Evolutionary conservation across 2,329 filamentous ascomycete species (phyloP), one percentile per base, ranked within the genome.

Genomic region (Ophiostoma fasciatum): DNA sequence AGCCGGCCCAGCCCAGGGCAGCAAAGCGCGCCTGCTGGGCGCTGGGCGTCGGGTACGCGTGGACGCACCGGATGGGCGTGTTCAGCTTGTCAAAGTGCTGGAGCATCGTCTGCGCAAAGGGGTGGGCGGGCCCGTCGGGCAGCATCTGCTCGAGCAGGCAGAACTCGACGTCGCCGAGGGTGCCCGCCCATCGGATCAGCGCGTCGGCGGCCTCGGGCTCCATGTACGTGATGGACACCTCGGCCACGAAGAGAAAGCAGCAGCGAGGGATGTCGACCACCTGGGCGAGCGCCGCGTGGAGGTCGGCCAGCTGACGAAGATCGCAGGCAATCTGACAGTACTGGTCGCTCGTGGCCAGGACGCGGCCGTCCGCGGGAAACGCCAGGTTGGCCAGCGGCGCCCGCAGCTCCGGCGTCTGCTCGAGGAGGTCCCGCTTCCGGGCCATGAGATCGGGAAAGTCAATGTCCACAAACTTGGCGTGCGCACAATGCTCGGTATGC

Each of bases 171-270:
- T 79, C 62, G 11, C 73, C 68, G 33, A 92, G 62, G 10, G 60
- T 71, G 37, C 74, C 72, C n/a, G 81, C 78, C 84, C 84, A 94
- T 34, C 31, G 53, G 21, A 94, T 76, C 8, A 94, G 63, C 13
- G 68, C 63, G 59, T 94, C 78, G 6, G 84, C 76, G 28, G 74
- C 74, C 17, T 68, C 54, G 3, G 74, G 71, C 38, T 84, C 74
- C 82, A 94, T 92, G 49, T 93, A 93, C 1, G 84, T 90, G 28
- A 93, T 72, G 4, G 85, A 92, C 12, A 94, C 85, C 56, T 96
- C 88, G 1, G 85, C 85, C 19, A 85, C 69, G 48, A 90, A 93
- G 18, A 94, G 61, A 3, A 94, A 68, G 3, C 68, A 63, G 40
- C 70, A 74, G 7, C 70, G 59, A 1, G 65, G 51, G 13, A 78